Evolutionary conservation across 257 asterid genomes (phyloP), one percentile per base, ranked within the genome.

Genomic region (Oldenlandia corymbosa): DNA sequence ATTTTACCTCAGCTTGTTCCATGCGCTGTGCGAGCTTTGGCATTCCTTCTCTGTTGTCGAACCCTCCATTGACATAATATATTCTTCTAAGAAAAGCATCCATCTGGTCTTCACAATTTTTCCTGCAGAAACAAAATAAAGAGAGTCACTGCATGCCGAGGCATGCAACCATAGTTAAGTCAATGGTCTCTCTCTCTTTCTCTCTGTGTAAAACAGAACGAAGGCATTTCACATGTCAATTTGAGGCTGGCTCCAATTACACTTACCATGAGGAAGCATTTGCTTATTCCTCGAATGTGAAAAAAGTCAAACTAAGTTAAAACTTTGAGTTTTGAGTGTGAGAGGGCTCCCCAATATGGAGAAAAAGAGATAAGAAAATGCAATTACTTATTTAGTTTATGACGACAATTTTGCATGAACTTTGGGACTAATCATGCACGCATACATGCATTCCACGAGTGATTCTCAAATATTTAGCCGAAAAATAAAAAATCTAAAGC

Each of bases 11-110:
- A 30, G 68, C 66, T 67, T 70, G 70, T 70, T 78, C 76, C 86
- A 81, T 81, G 62, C 46, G 77, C 63, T 72, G 66, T 14, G 55
- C 66, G 47, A 81, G 81, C 72, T 78, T 81, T 53, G 70, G 58
- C 81, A 78, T 81, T 65, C 84, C 86, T 42, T 81, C 80, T 57
- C 34, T 69, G 74, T 81, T 81, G 66, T 81, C 74, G 70, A 45
- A 62, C 60, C 86, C 86, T 72, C 81, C 86, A 65, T 78, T 62
- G 59, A 78, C 67, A 65, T 73, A 62, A 67, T 70, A 68, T 12
- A 47, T 78, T 67, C 80, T 73, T 73, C 62, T 69, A 59, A 81
- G 83, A 66, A 81, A 81, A 68, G 73, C 65, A 50, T 75, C 77
- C 58, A 64, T 75, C 62, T 78, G 70, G 28, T 73, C 80, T 27